Conservation (phyloP, 352 stramenopile genomes). For the Thraustochytrium sp. region DNA sequence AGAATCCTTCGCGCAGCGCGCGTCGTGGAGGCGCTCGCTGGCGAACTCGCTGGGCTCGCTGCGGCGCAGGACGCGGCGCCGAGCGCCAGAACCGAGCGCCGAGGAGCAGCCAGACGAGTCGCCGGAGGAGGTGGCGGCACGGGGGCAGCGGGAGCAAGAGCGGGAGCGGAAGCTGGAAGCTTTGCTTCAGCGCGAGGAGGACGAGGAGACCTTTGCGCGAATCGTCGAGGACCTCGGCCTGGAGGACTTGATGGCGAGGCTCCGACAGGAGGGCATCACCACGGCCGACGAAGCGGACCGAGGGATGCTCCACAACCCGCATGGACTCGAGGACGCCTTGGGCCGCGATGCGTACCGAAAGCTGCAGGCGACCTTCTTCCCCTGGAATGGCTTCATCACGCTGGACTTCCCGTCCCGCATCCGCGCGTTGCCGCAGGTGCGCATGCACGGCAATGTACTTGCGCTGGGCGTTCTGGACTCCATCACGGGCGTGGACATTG, state of each 20-base stretch:
- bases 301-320: neutral
- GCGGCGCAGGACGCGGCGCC: too few species aligned
- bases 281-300: neutral
- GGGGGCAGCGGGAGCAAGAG: neutral
- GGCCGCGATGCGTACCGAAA: neutral
- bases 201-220: neutral
- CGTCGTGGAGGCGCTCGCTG: too few species aligned
- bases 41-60: too few species aligned
- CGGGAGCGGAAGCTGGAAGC: neutral
- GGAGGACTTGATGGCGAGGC: neutral
- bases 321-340: neutral
- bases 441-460: neutral
- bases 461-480: neutral
- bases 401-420: neutral
- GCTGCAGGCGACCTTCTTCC: neutral
- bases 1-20: too few species aligned
- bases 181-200: neutral
- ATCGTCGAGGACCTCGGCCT: neutral
- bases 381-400: neutral
- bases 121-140: neutral
- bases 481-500: neutral
- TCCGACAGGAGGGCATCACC: neutral
- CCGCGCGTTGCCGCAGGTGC: neutral
- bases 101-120: too few species aligned
- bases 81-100: too few species aligned